A percentile compares a stretch with the other conserved stretches of the same genome.
These are phyloP conservation scores for Pyrenophora teres DNA, from an alignment of 2,329 filamentous ascomycete genomes.

Conservation along the genomic window DNA sequence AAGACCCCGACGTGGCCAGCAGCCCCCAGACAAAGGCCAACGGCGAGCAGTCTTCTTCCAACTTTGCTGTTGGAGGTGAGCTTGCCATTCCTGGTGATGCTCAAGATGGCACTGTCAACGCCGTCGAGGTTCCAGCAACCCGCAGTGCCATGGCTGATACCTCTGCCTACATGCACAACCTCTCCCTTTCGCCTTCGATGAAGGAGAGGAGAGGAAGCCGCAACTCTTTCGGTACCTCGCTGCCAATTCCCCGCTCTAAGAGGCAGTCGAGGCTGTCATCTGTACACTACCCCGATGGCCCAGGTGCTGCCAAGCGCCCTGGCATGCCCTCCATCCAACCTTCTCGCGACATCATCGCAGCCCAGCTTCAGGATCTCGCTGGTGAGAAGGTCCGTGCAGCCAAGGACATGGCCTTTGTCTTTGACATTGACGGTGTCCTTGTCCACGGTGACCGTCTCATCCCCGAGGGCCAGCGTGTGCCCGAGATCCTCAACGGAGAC, in stretches of 20 bases:
- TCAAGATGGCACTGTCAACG: constrained; percentile 46
- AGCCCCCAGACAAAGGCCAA: constrained; percentile 32
- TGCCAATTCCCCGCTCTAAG: constrained; percentile 74
- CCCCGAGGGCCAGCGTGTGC: constrained; percentile 66
- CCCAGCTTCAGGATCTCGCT: constrained; percentile 71
- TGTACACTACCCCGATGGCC: constrained; percentile 56
- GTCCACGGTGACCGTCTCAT: constrained; percentile 74
- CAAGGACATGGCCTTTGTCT: constrained; percentile 82
- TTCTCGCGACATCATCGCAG: constrained; percentile 69
- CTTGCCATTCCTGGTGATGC: constrained; percentile 40
- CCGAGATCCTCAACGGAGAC: constrained; percentile 74
- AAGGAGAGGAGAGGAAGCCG: constrained; percentile 70
- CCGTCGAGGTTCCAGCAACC: constrained; percentile 72
- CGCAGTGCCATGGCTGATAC: constrained; percentile 71
- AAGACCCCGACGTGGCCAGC: constrained; percentile 60
- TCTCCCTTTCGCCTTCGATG: constrained; percentile 70
- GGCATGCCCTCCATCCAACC: constrained; percentile 64
- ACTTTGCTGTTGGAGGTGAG: constrained; percentile 35
- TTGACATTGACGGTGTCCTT: constrained; percentile 77
- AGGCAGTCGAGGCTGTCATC: constrained; percentile 70
- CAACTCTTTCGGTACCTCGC: constrained; percentile 74
- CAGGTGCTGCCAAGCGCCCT: constrained; percentile 56
- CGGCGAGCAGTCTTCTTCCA: constrained; percentile 19
- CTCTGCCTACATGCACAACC: constrained; percentile 71
- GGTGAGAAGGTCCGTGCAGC: constrained; percentile 68